A percentile compares a stretch with the other conserved stretches of the same genome.
Conservation (phyloP, 306 rosid genomes). For the Ochetophila trinervis region DNA sequence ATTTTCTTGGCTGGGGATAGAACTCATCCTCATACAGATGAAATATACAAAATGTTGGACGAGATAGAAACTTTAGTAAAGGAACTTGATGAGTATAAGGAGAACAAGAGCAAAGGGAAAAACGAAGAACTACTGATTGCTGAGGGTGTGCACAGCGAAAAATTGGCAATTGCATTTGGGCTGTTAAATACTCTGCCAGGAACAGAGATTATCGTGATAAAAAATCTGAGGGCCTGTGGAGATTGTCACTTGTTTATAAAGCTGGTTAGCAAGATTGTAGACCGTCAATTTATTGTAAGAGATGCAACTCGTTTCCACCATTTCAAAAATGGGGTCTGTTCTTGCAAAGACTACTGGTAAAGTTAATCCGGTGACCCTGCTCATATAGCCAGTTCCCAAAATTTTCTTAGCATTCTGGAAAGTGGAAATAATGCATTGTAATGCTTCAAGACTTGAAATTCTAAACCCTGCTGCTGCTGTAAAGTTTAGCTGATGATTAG, state of each 20-base stretch:
- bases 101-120: slow-evolving; percentile 29
- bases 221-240: slow-evolving; percentile 78
- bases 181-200: slow-evolving; percentile 56
- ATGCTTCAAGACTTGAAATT: not conserved
- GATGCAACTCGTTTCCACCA: slow-evolving; percentile 91
- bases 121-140: slow-evolving; percentile 40
- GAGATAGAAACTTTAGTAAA: slow-evolving; percentile 54
- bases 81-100: slow-evolving; percentile 30
- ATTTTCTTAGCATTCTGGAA: not conserved
- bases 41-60: slow-evolving; percentile 55
- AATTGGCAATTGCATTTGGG: slow-evolving; percentile 65
- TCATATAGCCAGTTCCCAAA: not conserved
- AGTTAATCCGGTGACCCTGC: not conserved
- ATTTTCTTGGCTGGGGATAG: slow-evolving; percentile 71
- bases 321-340: slow-evolving; percentile 71
- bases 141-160: slow-evolving; percentile 75
- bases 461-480: no score
- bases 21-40: slow-evolving; percentile 45
- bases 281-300: slow-evolving; percentile 71
- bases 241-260: slow-evolving; percentile 78
- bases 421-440: not conserved
- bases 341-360: slow-evolving; percentile 90
- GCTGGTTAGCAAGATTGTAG: slow-evolving; percentile 68
- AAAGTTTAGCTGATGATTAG: not conserved
- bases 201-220: slow-evolving; percentile 63